Percentiles rank a stretch among this genome's conserved stretches.
Evolutionary conservation across 2,329 filamentous ascomycete species (phyloP).

Genomic region (Fusarium sp.): DNA sequence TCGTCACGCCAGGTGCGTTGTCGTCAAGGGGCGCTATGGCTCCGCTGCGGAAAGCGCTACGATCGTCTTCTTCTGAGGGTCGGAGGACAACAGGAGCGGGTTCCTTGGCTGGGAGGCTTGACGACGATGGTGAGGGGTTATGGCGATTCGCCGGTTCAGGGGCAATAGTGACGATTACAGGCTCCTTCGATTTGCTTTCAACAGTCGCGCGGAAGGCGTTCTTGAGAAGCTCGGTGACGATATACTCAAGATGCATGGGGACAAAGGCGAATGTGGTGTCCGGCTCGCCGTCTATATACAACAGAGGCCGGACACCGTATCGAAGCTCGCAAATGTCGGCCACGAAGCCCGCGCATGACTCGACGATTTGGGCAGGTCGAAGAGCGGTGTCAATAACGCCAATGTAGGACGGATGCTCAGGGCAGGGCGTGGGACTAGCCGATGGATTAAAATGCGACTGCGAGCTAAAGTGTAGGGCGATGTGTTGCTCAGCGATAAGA

Average conservation of each 20-base stretch:
- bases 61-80: slow-evolving; percentile 44
- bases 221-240: slow-evolving; percentile 94
- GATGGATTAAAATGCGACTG: slow-evolving; percentile 72
- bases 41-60: slow-evolving; percentile 54
- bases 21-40: slow-evolving; percentile 66
- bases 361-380: slow-evolving; percentile 79
- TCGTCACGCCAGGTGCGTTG: slow-evolving; percentile 84
- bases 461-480: slow-evolving; percentile 78
- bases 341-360: slow-evolving; percentile 86
- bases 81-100: slow-evolving; percentile 5
- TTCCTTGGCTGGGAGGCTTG: slow-evolving; percentile 40
- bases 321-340: slow-evolving; percentile 96
- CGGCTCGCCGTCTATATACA: slow-evolving; percentile 84
- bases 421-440: slow-evolving; percentile 59
- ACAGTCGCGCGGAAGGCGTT: slow-evolving; percentile 95
- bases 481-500: slow-evolving; percentile 94
- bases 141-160: slow-evolving; percentile 61
- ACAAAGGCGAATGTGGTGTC: slow-evolving; percentile 92
- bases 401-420: slow-evolving; percentile 73
- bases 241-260: slow-evolving; percentile 96
- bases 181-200: slow-evolving; percentile 80
- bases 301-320: slow-evolving; percentile 84
- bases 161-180: slow-evolving; percentile 91
- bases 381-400: slow-evolving; percentile 94
- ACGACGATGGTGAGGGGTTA: slow-evolving; percentile 36